Base-by-base conservation (phyloP, 2,329 filamentous ascomycete species). In the Lachnellula hyalina region DNA sequence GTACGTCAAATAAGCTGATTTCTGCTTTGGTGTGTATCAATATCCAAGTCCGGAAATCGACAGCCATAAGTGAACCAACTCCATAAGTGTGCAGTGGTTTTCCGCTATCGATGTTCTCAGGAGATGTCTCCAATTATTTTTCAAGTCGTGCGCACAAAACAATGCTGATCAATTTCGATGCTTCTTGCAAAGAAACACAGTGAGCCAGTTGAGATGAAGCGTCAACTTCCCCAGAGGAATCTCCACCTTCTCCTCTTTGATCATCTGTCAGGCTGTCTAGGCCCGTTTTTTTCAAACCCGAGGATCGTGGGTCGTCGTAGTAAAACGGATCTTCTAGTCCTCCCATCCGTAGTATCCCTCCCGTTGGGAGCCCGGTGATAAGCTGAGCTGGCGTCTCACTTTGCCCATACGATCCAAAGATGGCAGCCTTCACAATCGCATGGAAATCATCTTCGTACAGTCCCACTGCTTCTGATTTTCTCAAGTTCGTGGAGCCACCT, bases 41-140 rank as follows among this genome's bases (percentile, higher is more conserved):
- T 25, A 46, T 25, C 77, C 77, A 80, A 1, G 70, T 61, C 1
- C 76, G 23, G 23, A 53, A 34, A n/a, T 53, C 51, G 25, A 53
- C 51, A 36, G 51, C 51, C 32, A 53, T 35, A 8, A 53, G 35
- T 17, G 42, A 49, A 38, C 38, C 44, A 17, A 70, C 1, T 77
- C 71, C 65, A 25, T 46, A 46, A 12, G 17, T n/a, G n/a, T 46
- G 14, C 5, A 46, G 5, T 14, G 42, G 36, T 9, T 17, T 40
- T 1, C 36, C n/a, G 14, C 14, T 40, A 40, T 40, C 36, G 14
- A 40, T 11, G 9, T 40, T 17, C 36, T 40, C 36, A 4, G 12
- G 12, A 14, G 36, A n/a, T 14, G n/a, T 17, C 36, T 14, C n/a
- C 36, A 40, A 14, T 14, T 17, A 4, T 9, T 40, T 40, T 40